phyloP scores from a whole-genome alignment of 129 eudicot genomes.

The Chrysanthemum makinoi region DNA sequence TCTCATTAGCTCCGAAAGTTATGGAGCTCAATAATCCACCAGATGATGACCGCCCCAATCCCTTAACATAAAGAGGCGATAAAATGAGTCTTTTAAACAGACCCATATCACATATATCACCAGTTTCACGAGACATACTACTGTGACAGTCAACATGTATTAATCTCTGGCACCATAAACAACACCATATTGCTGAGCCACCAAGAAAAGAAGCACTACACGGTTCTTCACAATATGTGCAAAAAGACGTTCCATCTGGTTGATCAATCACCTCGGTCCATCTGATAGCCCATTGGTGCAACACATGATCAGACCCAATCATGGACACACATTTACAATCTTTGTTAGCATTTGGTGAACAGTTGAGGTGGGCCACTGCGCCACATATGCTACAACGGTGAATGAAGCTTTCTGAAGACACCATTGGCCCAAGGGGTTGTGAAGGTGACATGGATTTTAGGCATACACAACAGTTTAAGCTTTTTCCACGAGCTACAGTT shows the following conservation, averaged over 20 bases:
- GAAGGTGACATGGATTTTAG: conserved; percentile 59
- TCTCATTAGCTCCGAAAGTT: conserved; percentile 54
- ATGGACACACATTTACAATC: conserved; percentile 88
- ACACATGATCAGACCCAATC: conserved; percentile 64
- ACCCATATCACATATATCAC: conserved; percentile 84
- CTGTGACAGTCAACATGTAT: conserved; percentile 85
- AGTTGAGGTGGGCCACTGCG: conserved; percentile 69
- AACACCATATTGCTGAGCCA: conserved; percentile 89
- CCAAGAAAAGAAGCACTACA: conserved; percentile 84
- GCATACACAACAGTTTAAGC: conserved; percentile 85
- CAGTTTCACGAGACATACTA: conserved; percentile 63
- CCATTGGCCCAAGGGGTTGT: conserved; percentile 54
- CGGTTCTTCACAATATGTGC: conserved; percentile 85
- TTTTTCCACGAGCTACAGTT: conserved; percentile 72
- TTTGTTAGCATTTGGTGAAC: conserved; percentile 61
- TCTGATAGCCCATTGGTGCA: conserved; percentile 89
- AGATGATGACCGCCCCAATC: conserved; percentile 36
- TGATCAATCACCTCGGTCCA: conserved; percentile 76
- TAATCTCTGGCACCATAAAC: conserved; percentile 86
- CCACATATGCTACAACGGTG: conserved; percentile 91
- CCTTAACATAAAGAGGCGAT: conserved; percentile 78
- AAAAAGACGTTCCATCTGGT: conserved; percentile 66
- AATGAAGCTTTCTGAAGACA: conserved; percentile 41
- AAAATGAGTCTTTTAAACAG: conserved; percentile 62
- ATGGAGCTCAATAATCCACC: conserved; percentile 54